Base-by-base conservation (phyloP, 768 basidiomycete genomes). In the Pisolithus orientalis region DNA sequence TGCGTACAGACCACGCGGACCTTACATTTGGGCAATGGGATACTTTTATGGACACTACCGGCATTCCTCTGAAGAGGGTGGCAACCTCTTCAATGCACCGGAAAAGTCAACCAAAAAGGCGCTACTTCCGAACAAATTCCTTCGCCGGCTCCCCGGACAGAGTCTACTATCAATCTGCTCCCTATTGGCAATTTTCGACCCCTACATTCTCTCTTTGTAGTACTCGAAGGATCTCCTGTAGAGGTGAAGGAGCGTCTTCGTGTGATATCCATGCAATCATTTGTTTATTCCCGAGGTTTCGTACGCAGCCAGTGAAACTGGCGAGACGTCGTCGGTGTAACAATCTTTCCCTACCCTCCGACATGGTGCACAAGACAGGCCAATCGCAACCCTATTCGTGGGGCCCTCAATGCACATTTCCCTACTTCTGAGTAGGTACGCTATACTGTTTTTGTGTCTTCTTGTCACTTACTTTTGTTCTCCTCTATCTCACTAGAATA, bases 171-270 rank as follows among this genome's bases (percentile, higher is more conserved):
- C 24, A 56, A 44, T 24, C 47, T 57, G 28, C 9, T 76, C 3
- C 56, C 65, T 24, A 62, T 71, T 11, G 76, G 71, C 55, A 79
- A 74, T 44, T 74, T 80, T 48, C 77, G 74, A 42, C 83, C 84
- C 13, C 66, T 88, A 57, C 75, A 74, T 61, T 83, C 82, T 21
- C 72, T 88, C 47, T 77, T 87, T 53, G 84, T 81, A 24, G 85
- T 82, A 16, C 75, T 88, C 39, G 76, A 83, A 32, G 67, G 75
- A 2, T 62, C 75, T 1, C 70, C 74, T 43, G 72, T 75, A 37
- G 74, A 77, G 51, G 72, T 74, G 71, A 79, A 21, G 56, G 72
- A 72, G 50, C 70, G 80, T 31, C 64, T 83, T 58, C 72, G 84
- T 42, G 72, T 83, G 27, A 74, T 77, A 16, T 85, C 83, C 3